A percentile compares a stretch with the other conserved stretches of the same genome.
Conservation (phyloP, 2,329 filamentous ascomycete genomes). For the Colletotrichum australisinense region DNA sequence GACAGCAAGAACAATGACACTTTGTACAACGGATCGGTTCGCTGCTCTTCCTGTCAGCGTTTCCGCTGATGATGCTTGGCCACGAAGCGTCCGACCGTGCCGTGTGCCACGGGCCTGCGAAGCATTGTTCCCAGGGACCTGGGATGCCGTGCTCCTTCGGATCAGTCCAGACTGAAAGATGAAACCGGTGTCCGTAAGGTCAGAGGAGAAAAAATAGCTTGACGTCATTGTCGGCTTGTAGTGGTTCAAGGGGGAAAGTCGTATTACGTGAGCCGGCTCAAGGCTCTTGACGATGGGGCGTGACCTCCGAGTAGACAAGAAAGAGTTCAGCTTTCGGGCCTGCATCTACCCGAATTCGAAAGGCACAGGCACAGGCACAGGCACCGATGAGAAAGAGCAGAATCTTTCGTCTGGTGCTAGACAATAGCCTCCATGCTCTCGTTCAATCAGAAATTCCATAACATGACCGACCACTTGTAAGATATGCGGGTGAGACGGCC, state of each 20-base stretch:
- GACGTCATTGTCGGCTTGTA: slow-evolving; percentile 19
- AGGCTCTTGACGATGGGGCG: neutral
- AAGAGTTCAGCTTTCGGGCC: neutral
- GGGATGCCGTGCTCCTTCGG: slow-evolving; percentile 20
- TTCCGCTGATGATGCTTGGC: slow-evolving; percentile 21
- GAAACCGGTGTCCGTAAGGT: slow-evolving; percentile 26
- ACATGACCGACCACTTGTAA: neutral
- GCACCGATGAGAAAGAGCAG: neutral
- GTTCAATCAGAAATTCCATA: neutral
- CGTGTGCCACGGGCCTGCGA: slow-evolving; percentile 25
- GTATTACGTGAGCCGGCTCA: slow-evolving; percentile 18
- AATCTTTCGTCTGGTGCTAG: slow-evolving; percentile 1
- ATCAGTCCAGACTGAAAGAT: slow-evolving; percentile 24
- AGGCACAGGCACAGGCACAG: too few species aligned
- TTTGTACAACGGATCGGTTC: neutral
- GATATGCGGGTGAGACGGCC: slow-evolving; percentile 25
- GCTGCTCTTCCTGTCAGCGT: slow-evolving; percentile 28
- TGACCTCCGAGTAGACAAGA: neutral
- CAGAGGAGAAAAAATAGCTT: neutral
- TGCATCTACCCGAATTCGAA: neutral
- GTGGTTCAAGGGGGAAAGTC: slow-evolving; percentile 12
- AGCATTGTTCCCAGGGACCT: slow-evolving; percentile 22
- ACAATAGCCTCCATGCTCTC: neutral
- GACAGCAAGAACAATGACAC: neutral
- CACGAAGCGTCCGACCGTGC: slow-evolving; percentile 14